Evolutionary conservation across 345 rosid genomes (phyloP), one percentile per base, ranked within the genome.

Genomic region (Kandelia obovata): DNA sequence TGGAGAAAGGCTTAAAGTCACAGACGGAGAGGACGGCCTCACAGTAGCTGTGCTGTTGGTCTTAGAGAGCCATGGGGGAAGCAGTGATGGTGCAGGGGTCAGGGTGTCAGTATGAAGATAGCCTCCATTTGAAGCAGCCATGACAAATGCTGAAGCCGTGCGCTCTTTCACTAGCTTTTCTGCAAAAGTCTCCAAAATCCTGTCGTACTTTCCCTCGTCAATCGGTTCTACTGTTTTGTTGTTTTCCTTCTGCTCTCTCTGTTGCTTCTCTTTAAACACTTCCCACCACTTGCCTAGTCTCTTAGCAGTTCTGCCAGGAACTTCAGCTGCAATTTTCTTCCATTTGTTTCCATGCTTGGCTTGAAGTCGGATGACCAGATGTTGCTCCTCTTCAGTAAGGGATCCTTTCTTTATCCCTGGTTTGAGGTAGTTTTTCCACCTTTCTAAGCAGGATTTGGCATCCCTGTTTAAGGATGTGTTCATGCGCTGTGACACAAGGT

Each of bases 251-350:
- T 85, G 96, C 75, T 92, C 99, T 73, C 98, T 83, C 49, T 83
- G 94, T 58, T 89, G 94, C 87, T 89, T 96, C 83, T 96, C 99
- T 55, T 92, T 96, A 65, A 90, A 89, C 23, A 96, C 99, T 73
- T 96, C 99, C 98, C 97, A 96, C 99, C 99, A 90, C 87, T 96
- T 95, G 30, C 98, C 99, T 15, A 92, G 75, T 70, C 98, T 83
- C 73, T 92, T 96, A 11, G 98, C 98, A 27, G 98, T 92, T 21
- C 99, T 84, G 15, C 98, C 98, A 0, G 98, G 99, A 63, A 96
- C 92, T 69, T 96, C 98, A 51, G 97, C 92, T 1, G 99, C 99
- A 23, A 90, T 96, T 69, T 90, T 96, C 88, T 96, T 96, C 98
- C 99, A 96, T 82, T 92, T 96, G 85, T 96, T 96, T 39, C 99